Evolutionary conservation across 345 rosid genomes (phyloP).

Genomic region (Aethionema arabicum): DNA sequence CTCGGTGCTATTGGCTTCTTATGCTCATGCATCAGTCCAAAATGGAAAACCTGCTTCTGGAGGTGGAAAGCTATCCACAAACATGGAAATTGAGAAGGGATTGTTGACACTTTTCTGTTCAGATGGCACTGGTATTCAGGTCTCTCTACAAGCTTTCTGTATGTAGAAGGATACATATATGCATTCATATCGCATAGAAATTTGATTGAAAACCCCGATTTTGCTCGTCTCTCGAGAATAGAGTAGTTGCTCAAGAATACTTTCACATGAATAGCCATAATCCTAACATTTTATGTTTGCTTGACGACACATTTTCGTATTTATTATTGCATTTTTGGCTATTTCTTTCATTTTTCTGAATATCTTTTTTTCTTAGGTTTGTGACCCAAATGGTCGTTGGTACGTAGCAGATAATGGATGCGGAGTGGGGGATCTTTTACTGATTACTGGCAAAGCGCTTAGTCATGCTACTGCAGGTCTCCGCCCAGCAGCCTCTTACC

Average conservation of each 20-base stretch:
- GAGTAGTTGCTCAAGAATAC: constrained; percentile 11
- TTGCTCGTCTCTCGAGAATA: background rate
- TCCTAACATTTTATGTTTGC: constrained; percentile 19
- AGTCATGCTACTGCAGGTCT: constrained; percentile 96
- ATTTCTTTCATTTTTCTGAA: constrained; percentile 19
- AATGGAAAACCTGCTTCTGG: constrained; percentile 73
- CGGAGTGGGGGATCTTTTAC: constrained; percentile 72
- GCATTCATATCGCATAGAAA: constrained; percentile 3
- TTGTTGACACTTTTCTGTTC: constrained; percentile 79
- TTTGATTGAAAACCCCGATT: constrained; percentile 11
- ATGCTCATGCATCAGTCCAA: constrained; percentile 56
- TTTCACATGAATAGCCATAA: constrained; percentile 12
- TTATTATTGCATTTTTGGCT: constrained; percentile 10
- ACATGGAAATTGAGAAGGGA: constrained; percentile 90
- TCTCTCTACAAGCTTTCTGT: constrained; percentile 31
- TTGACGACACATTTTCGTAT: constrained; percentile 9
- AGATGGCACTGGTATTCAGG: constrained; percentile 83
- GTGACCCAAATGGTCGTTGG: constrained; percentile 97
- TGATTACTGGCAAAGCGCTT: constrained; percentile 91
- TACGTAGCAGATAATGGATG: constrained; percentile 82
- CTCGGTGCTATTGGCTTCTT: constrained; percentile 76
- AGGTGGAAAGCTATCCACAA: constrained; percentile 59
- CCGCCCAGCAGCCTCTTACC: constrained; percentile 80
- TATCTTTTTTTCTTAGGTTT: constrained; percentile 56
- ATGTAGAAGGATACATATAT: constrained; percentile 19